Evolutionary conservation across 1,139 yeast species (phyloP), one percentile per base, ranked within the genome.

Genomic region (Pichia sp.): DNA sequence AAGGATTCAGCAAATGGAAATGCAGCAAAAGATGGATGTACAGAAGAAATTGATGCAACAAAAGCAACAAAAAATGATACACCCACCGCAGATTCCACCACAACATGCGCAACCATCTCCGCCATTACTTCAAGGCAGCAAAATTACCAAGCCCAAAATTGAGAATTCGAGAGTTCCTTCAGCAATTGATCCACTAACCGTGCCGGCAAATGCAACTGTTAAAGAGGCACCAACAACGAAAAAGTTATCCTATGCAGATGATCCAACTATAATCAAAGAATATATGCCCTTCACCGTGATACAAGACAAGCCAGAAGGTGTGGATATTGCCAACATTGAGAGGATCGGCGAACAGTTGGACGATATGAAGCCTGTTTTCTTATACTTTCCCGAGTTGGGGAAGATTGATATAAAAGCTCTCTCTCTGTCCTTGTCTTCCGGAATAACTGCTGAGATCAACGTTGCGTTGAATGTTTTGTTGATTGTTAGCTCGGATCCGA

Each of bases 331-430:
- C 42, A 67, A 76, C 6, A 54, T 87, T 32, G 71, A 86, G 0
- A 73, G 72, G 15, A 61, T 83, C 22, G 95, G 94, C 3, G 78
- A 78, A 38, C 94, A 87, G 51, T 70, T 85, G 31, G 96, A 87
- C 48, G 72, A 77, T 15, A 67, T 85, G 37, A 80, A 82, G 44
- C 95, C 96, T 0, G 88, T 83, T 3, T 88, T 82, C 49, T 68
- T 93, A 29, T 80, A 83, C 60, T 87, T 94, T 8, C 94, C 94
- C 1, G 98, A 91, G 54, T 64, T 87, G 35, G 97, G 97, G 1
- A 66, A 80, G 1, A 70, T 88, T 17, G 87, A 84, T 53, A 57
- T 91, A 21, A 91, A 82, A 46, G 91, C 96, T 0, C 60, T 91
- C 38, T 73, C 82, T 1, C 77, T 86, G 82, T 71, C 87, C 4